Evolutionary conservation across 2,329 filamentous ascomycete species (phyloP), one percentile per base, ranked within the genome.

Genomic region (Colletotrichum noveboracense): DNA sequence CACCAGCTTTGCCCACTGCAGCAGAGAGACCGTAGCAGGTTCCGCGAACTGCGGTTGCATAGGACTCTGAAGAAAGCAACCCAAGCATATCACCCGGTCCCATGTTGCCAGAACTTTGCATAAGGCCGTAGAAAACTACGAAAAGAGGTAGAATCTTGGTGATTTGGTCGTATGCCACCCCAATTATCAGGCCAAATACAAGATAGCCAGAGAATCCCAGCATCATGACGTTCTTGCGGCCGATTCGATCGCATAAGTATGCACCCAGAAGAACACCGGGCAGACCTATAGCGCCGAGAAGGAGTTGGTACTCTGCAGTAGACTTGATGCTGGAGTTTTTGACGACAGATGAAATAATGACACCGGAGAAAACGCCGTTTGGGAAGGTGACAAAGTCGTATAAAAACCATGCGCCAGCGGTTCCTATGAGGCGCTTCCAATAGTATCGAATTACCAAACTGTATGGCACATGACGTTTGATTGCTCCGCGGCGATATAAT

Each of bases 321-420:
- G 81, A 83, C 26, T 83, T 81, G 13, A 88, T 79, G n/a, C 84
- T 83, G 6, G 83, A 82, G 18, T 84, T 81, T 9, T 81, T 78
- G 9, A 86, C 74, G 24, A 86, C 81, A 5, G 83, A 80, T 32
- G 84, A 78, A 74, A 89, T 83, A 78, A 88, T 88, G 6, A 84
- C 85, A 6, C 83, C 86, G 16, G 84, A 86, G 79, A 88, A 88
- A 67, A 88, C 85, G 13, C 86, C 85, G 76, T 88, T 88, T 7
- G 87, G 86, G 74, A 88, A 88, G 5, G 86, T 88, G 72, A 88
- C 86, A 38, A 84, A 87, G 77, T 87, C 85, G 80, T 89, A 89
- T 14, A 91, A 84, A 80, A 91, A 91, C 88, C 89, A 91, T 66
- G 90, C 89, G 12, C 88, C 86, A 70, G 86, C 89, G 12, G 89